Base-by-base conservation (phyloP, 805 yeast genomes). In the Isabelozyma pseudorhagii region DNA sequence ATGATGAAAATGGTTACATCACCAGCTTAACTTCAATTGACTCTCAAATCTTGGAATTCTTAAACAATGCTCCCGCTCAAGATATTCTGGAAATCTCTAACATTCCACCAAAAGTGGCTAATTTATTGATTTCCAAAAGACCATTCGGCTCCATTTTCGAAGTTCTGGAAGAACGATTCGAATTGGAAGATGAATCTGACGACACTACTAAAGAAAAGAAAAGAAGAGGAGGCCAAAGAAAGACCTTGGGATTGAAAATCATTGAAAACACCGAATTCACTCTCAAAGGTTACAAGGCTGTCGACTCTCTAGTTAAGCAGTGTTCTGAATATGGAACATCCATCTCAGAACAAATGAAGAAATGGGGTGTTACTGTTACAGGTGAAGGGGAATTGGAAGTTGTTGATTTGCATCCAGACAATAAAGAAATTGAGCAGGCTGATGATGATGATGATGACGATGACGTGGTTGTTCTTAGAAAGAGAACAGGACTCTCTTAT, bases 261-360 rank as follows among this genome's bases (percentile, higher is more conserved):
- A 79, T 90, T 18, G 93, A 86, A 55, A 85, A 81, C 39, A 80
- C 92, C 4, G 80, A 80, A 44, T 72, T 78, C 54, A 85, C 90
- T 13, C 74, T 94, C 54, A 82, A 83, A 59, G 98, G 98, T 5
- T 94, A 94, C 64, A 85, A 84, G 53, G 98, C 99, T 0, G 96
- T 94, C 42, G 98, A 93, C 58, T 86, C 96, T n/a, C 74, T 94
- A 55, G 89, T 94, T 53, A 83, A 83, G 51, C 81, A 83, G 56
- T 94, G 99, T 71, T 83, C 91, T 8, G 79, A 81, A 14, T 85
- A 87, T 55, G 96, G 97, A 49, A 73, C 77, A 13, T 65, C 75
- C 7, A 90, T 94, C 50, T 77, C 90, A 5, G 65, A 70, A 10
- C 94, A 89, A 53, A 89, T 94, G 69, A 74, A 74, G 45, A 77